Base-by-base conservation (phyloP, 306 rosid species). In the Neltuma alba region DNA sequence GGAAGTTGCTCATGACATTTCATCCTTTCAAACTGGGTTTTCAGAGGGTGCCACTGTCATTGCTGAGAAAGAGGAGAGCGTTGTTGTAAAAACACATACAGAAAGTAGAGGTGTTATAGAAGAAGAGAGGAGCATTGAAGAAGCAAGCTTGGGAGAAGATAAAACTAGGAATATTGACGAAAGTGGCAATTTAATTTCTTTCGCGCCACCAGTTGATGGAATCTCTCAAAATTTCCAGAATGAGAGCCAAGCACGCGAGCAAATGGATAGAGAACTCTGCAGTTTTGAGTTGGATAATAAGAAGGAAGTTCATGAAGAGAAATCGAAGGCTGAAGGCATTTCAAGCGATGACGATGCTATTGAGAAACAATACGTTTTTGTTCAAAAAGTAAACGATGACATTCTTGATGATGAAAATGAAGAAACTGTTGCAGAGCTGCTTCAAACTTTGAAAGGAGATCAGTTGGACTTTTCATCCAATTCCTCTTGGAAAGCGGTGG, bases 31-130 rank as follows among this genome's bases (percentile, higher is more conserved):
- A 79, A 79, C 88, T 42, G 85, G 91, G 54, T 75, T 86, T 76
- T 81, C 85, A 0, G 94, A 68, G 65, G 86, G 86, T 84, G 75
- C 80, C 27, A 89, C 92, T 81, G 75, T 83, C 76, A 68, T 88
- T 80, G 86, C 91, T 74, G 86, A 75, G 58, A 87, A 86, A 68
- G 95, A 87, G 76, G 92, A 82, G 83, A 81, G 87, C 82, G 88
- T 87, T 84, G 70, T 85, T 71, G 76, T 88, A 28, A 88, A 85
- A 74, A 85, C 87, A n/a, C 83, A 85, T 81, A 52, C 77, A 0
- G 92, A 82, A 54, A 79, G 76, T 58, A 74, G 74, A 71, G 82
- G 89, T 84, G 88, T 83, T 57, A 15, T 79, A 14, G 89, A 88
- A 25, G 94, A 83, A 85, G n/a, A n/a, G 54, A 80, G 83, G 71